Evolutionary conservation across 352 stramenopile genomes (phyloP), one percentile per base, ranked within the genome.

Genomic region (Phytopythium chamaehyphon): DNA sequence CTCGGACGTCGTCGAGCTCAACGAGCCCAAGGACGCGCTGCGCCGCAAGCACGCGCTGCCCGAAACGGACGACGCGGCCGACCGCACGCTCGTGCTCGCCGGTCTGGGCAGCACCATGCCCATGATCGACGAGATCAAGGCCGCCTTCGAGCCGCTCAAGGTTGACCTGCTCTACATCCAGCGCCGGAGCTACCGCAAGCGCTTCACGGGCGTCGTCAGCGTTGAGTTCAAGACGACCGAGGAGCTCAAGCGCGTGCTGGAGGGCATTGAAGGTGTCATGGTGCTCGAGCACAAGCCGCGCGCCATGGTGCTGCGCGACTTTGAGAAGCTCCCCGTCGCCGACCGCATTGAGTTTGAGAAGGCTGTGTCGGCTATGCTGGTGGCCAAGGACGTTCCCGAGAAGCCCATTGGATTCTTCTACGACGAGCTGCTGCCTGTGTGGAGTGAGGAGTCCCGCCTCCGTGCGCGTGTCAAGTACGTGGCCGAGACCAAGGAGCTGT

Each of bases 311-410:
- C 64, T 88, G 37, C 60, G 54, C 39, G 76, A 73, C 39, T 91
- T 81, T 62, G 54, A 74, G 33, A 71, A 74, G 59, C 74, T 95
- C 14, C 80, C 80, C 38, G 52, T 60, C n/a, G 78, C 90, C 8
- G 74, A 82, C 22, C 77, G 87, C 61, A 65, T 74, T 33, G 84
- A 95, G 61, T 95, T 95, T 40, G 79, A 95, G 54, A 93, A 95
- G 71, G 65, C 76, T 26, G 83, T 80, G 19, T 75, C 66, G 18
- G 82, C 80, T 18, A 92, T 95, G 80, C 69, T 95, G 11, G 76
- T 91, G 14, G 80, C 84, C 36, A 90, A 91, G 62, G 70, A 89
- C 42, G 85, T 96, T 50, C 75, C 87, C 5, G 63, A 61, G 46
- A 84, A 88, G 62, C 78, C 72, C 8, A 68, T 89, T 18, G 73